These are phyloP conservation scores for Kazachstania taianensis DNA, from an alignment of 805 yeast genomes.

Conservation along the genomic window DNA sequence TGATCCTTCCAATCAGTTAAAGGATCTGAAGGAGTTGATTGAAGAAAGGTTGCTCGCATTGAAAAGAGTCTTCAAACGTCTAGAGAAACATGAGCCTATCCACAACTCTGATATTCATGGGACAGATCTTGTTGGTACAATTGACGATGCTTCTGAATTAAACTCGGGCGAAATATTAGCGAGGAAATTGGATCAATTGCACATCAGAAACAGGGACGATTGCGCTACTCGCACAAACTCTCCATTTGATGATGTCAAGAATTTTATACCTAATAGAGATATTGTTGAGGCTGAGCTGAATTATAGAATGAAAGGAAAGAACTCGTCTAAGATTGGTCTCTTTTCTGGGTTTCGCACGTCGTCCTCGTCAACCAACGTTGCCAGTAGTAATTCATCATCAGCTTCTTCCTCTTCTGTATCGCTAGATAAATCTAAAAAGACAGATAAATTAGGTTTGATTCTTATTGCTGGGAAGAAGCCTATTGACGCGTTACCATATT, in stretches of 20 bases:
- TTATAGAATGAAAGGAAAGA: conserved; percentile 9
- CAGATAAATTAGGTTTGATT: conserved; percentile 22
- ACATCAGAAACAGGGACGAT: conserved; percentile 8
- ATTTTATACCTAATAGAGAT: conserved; percentile 2
- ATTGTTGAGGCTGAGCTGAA: conserved; percentile 12
- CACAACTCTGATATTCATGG: conserved; percentile 15
- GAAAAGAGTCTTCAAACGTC: conserved; percentile 8
- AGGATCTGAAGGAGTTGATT: conserved; percentile 6
- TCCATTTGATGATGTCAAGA: conserved; percentile 4
- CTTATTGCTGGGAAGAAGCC: conserved; percentile 22
- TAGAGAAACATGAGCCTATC: conserved; percentile 10
- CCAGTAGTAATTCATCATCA: not conserved
- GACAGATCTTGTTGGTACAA: conserved; percentile 23
- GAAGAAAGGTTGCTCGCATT: conserved; percentile 11
- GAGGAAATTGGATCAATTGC: conserved; percentile 22
- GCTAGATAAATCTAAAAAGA: conserved; percentile 2
- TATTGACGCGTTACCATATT: conserved; percentile 27
- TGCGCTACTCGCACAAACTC: not conserved
- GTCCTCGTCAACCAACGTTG: not conserved
- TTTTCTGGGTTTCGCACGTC: conserved; percentile 2
- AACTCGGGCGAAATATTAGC: conserved; percentile 17
- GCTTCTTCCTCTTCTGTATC: not conserved
- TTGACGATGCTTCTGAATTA: conserved; percentile 13
- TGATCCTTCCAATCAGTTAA: conserved; percentile 7
- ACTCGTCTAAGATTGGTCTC: not conserved